A percentile compares a stretch with the other conserved stretches of the same genome.
Evolutionary conservation across 768 basidiomycete species (phyloP).

Genomic region (Pholiota microspora): DNA sequence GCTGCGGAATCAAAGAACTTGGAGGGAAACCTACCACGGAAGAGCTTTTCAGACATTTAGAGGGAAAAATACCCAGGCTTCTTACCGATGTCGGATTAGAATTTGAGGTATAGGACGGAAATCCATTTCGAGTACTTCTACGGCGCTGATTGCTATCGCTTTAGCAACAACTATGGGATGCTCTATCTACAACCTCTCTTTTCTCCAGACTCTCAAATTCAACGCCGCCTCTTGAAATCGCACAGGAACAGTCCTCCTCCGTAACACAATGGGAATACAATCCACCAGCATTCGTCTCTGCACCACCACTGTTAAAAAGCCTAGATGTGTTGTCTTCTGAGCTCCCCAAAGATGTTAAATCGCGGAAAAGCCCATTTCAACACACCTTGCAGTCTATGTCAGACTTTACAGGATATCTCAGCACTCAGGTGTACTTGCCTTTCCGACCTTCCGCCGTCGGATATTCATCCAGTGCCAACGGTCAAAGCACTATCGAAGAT

Average conservation of each 20-base stretch:
- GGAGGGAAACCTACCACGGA: slow-evolving; percentile 47
- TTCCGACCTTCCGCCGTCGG: slow-evolving; percentile 31
- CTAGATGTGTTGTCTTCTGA: slow-evolving; percentile 32
- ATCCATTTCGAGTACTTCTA: too few relatives aligned
- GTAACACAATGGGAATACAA: slow-evolving; percentile 39
- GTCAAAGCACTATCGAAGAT: slow-evolving; percentile 51
- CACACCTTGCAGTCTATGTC: slow-evolving; percentile 64
- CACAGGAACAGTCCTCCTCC: slow-evolving; percentile 16
- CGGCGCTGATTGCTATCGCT: neutral
- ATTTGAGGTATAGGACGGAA: slow-evolving; percentile 48
- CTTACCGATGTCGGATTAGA: slow-evolving; percentile 44
- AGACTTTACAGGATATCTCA: slow-evolving; percentile 78
- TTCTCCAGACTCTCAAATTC: slow-evolving; percentile 39
- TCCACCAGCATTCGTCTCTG: slow-evolving; percentile 28
- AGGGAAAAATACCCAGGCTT: slow-evolving; percentile 59
- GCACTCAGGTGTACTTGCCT: slow-evolving; percentile 65
- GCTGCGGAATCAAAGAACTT: slow-evolving; percentile 57
- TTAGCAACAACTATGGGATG: slow-evolving; percentile 59
- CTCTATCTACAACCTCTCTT: slow-evolving; percentile 48
- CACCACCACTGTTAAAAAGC: slow-evolving; percentile 37
- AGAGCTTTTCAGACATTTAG: slow-evolving; percentile 57
- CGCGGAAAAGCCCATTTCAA: slow-evolving; percentile 43
- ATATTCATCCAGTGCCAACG: slow-evolving; percentile 25
- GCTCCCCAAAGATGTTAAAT: slow-evolving; percentile 33
- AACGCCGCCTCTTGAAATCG: slow-evolving; percentile 16